These are phyloP conservation scores for Odontarrhena argentea DNA, from an alignment of 345 rosid species.

Conservation along the genomic window DNA sequence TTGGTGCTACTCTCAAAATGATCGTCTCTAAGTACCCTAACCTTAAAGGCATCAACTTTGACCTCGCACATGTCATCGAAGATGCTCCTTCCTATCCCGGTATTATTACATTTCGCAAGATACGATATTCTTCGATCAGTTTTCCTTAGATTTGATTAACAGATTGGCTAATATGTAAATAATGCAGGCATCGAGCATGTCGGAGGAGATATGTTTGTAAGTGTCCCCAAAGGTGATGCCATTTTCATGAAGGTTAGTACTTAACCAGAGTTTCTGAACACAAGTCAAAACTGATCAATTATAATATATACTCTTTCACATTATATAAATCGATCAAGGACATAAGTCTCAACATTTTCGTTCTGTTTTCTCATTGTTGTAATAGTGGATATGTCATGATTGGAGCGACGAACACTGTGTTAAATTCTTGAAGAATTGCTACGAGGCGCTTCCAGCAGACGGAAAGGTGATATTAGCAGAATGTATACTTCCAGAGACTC, in stretches of 20 bases:
- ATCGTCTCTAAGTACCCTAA: slow-evolving; percentile 70
- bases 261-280: not conserved
- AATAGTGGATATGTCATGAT: slow-evolving; percentile 91
- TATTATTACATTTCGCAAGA: slow-evolving; percentile 21
- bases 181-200: slow-evolving; percentile 71
- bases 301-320: not conserved
- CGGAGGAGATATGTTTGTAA: slow-evolving; percentile 88
- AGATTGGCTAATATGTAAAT: not conserved
- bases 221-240: slow-evolving; percentile 82
- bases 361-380: slow-evolving; percentile 7
- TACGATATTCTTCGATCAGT: not conserved
- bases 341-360: slow-evolving; percentile 1
- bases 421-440: slow-evolving; percentile 74
- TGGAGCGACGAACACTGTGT: slow-evolving; percentile 85
- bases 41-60: slow-evolving; percentile 82
- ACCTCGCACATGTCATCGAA: slow-evolving; percentile 76
- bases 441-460: slow-evolving; percentile 64
- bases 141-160: not conserved
- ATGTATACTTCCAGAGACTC: slow-evolving; percentile 73
- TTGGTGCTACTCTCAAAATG: slow-evolving; percentile 67
- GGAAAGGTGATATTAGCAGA: slow-evolving; percentile 85
- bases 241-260: slow-evolving; percentile 84
- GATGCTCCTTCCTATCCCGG: slow-evolving; percentile 72
- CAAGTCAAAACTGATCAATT: not conserved
- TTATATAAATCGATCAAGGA: not conserved